Base-by-base conservation (phyloP, 495 filamentous ascomycete species). In the Entonaema liquescens region DNA sequence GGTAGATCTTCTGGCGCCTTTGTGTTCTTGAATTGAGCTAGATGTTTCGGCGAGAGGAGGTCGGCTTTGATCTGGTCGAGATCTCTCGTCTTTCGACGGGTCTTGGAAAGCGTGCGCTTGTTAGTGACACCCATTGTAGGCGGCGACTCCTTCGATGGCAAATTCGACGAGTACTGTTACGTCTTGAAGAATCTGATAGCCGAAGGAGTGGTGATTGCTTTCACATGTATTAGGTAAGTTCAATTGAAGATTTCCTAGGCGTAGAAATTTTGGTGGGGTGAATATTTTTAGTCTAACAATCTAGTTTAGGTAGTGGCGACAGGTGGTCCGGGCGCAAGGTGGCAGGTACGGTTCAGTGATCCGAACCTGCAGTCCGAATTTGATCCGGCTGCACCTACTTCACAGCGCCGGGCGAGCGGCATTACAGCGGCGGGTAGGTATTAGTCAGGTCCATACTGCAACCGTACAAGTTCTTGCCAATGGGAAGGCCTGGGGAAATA, bases 51-150 rank as follows among this genome's bases (percentile, higher is more conserved):
- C 13, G 88, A 90, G 59, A 79, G 82, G 55, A 97, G 81, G 79
- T 99, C 95, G 50, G 88, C 87, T 70, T 92, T 85, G 77, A 97
- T 86, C 79, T 97, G 95, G 77, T 99, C 95, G 71, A 97, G 85
- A 80, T 93, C 94, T 78, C 92, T 83, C 31, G 81, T 81, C 59
- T 83, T 78, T 21, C 88, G 80, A 65, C 89, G 75, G n/a, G 89
- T 90, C 80, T 91, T 91, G 62, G 84, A 86, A 58, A 81, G 74
- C 6, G 85, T 86, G 26, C 83, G 82, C 71, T 87, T 88, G 59
- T 86, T 83, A 26, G 76, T 76, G 40, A 86, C 77, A 19, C 84
- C 85, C 85, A 87, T 87, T 36, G n/a, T 77, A 38, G 65, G 21
- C 62, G 42, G 1, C 57, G 54, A 15, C 21, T 13, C 11, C 12